Evolutionary conservation across 495 filamentous ascomycete genomes (phyloP).

Genomic region (Chlorociboria aeruginascens): DNA sequence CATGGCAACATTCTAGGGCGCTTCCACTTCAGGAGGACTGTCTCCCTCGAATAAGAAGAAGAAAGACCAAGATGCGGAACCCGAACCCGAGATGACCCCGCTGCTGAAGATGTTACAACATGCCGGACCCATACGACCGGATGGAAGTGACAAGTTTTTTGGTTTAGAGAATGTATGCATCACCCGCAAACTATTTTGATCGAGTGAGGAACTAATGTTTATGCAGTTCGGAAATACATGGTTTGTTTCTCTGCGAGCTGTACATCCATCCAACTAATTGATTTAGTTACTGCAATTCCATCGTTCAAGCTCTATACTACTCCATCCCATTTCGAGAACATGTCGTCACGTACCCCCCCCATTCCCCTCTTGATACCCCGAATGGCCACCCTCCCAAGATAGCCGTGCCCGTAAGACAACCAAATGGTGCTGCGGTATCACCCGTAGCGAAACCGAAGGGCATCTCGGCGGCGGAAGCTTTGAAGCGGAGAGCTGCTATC

Average conservation of each 20-base stretch:
- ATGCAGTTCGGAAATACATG: conserved; percentile 91
- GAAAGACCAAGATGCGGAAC: conserved; percentile 19
- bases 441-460: conserved; percentile 34
- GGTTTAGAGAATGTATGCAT: conserved; percentile 88
- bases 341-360: conserved; percentile 81
- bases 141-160: conserved; percentile 98
- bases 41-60: conserved; percentile 13
- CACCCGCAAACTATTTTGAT: not conserved
- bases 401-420: conserved; percentile 27
- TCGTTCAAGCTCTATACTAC: conserved; percentile 93
- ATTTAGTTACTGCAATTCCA: conserved; percentile 88
- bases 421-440: conserved; percentile 33
- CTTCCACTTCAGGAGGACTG: conserved; percentile 9
- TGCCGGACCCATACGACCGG: conserved; percentile 62
- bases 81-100: conserved; percentile 56
- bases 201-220: conserved; percentile 16
- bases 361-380: conserved; percentile 31
- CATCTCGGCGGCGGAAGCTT: conserved; percentile 25
- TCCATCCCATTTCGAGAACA: conserved; percentile 91
- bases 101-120: conserved; percentile 74
- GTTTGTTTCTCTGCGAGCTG: conserved; percentile 32
- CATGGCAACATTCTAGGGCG: conserved; percentile 5
- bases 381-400: conserved; percentile 29
- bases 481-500: conserved; percentile 33
- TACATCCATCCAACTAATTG: conserved; percentile 8